Evolutionary conservation across 345 rosid genomes (phyloP), one percentile per base, ranked within the genome.

Genomic region (Capsella bursapastoris): DNA sequence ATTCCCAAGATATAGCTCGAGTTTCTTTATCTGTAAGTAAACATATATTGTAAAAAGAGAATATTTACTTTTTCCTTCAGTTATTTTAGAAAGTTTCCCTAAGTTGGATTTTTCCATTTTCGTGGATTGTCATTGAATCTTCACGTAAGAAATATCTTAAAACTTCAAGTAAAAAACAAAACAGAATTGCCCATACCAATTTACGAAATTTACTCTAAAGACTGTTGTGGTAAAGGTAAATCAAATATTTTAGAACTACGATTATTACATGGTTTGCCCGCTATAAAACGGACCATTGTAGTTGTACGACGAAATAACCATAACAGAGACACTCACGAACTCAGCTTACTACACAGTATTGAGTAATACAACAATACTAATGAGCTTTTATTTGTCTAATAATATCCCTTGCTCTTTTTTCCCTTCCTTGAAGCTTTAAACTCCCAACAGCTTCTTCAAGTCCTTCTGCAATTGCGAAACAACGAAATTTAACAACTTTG

Each of bases 391-490:
- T 76, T 76, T 48, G 31, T 48, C 53, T 47, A 13, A 25, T 69
- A 35, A n/a, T 27, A 49, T 8, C 7, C 8, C 9, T 18, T 18
- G 2, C 25, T 22, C 25, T 22, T 16, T 62, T 44, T 41, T 34
- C 32, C 11, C 69, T 35, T 38, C 29, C 34, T 61, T 69, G 1
- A 60, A 67, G 74, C 70, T 44, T 66, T 66, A 51, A 22, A 75
- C 70, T 52, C 81, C 90, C 77, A 92, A 15, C 51, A 84, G 85
- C 65, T 90, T 90, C 92, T 92, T 88, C 70, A 90, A 40, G 75
- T 88, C 86, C 75, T 90, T 90, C 97, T 92, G 92, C 82, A 70
- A 7, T 73, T 27, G 28, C 12, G 7, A 14, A 70, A 41, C n/a
- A 63, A 56, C 48, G 22, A 34, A 34, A 56, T 32, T 14, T 6